Evolutionary conservation across 352 stramenopile genomes (phyloP).

Genomic region (Globisporangium rhizosaccharum): DNA sequence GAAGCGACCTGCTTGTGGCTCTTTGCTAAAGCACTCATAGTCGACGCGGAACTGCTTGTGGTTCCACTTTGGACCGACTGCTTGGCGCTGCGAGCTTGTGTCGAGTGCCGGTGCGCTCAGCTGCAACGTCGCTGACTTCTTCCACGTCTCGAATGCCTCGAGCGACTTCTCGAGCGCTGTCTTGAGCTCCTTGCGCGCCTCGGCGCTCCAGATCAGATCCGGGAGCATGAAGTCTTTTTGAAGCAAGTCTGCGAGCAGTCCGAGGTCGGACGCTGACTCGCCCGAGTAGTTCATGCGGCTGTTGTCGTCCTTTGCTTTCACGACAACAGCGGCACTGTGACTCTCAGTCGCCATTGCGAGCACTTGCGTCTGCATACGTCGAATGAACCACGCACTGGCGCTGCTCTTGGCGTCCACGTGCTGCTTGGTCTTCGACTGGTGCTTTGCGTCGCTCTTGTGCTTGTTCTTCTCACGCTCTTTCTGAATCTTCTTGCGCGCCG

Average conservation of each 20-base stretch:
- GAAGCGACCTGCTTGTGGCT: slow-evolving; percentile 59
- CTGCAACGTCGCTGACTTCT: slow-evolving; percentile 15
- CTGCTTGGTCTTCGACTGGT: slow-evolving; percentile 20
- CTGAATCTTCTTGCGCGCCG: slow-evolving; percentile 53
- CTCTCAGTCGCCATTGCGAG: slow-evolving; percentile 28
- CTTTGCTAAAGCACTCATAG: slow-evolving; percentile 57
- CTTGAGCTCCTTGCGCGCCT: slow-evolving; percentile 51
- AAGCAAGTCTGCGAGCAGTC: slow-evolving; percentile 56
- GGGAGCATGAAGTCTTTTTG: slow-evolving; percentile 69
- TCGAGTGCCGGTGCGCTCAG: slow-evolving; percentile 11
- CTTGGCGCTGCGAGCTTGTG: slow-evolving; percentile 20
- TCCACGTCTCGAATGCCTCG: slow-evolving; percentile 46
- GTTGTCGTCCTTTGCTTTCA: slow-evolving; percentile 40
- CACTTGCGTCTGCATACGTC: slow-evolving; percentile 62
- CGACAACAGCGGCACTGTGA: slow-evolving; percentile 7
- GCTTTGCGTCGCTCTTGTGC: slow-evolving; percentile 23
- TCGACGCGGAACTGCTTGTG: slow-evolving; percentile 58
- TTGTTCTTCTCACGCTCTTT: slow-evolving; percentile 37
- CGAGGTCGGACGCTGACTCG: slow-evolving; percentile 65
- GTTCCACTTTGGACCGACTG: slow-evolving; percentile 46
- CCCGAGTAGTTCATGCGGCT: slow-evolving; percentile 64
- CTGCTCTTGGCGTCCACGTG: slow-evolving; percentile 14
- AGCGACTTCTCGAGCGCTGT: slow-evolving; percentile 36
- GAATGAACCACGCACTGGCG: slow-evolving; percentile 55
- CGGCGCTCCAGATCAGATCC: slow-evolving; percentile 76